phyloP scores from a whole-genome alignment of 2,329 filamentous ascomycete genomes.

The Fusarium palustre region DNA sequence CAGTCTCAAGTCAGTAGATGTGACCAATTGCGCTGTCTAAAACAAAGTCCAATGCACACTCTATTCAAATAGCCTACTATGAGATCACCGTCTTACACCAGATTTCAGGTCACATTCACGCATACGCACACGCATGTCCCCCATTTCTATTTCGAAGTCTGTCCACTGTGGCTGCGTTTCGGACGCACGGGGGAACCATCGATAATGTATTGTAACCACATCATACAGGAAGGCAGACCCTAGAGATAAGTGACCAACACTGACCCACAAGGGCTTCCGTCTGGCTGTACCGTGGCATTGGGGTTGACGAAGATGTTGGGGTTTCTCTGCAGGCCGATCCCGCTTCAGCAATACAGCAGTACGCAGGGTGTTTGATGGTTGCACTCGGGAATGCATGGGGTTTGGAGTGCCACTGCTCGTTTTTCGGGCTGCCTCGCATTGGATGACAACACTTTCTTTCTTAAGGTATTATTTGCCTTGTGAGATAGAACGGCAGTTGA shows the following conservation, averaged over 20 bases:
- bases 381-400: slow-evolving; percentile 34
- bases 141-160: slow-evolving; percentile 1
- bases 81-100: neutral
- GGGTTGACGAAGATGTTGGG: slow-evolving; percentile 29
- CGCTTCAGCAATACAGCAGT: slow-evolving; percentile 29
- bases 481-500: neutral
- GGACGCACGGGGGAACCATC: neutral
- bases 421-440: slow-evolving; percentile 16
- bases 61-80: neutral
- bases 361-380: slow-evolving; percentile 15
- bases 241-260: neutral
- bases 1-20: neutral
- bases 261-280: slow-evolving; percentile 19
- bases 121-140: slow-evolving; percentile 1
- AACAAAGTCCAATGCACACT: neutral
- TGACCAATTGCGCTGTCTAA: neutral
- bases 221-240: neutral
- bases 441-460: neutral
- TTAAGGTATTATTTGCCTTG: neutral
- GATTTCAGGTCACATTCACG: slow-evolving; percentile 16
- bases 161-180: slow-evolving; percentile 18
- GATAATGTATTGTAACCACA: neutral
- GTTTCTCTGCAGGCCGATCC: slow-evolving; percentile 26
- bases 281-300: slow-evolving; percentile 31
- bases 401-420: slow-evolving; percentile 19